Evolutionary conservation across 2,329 filamentous ascomycete species (phyloP), one percentile per base, ranked within the genome.

Genomic region (Neopestalotiopsis sp.): DNA sequence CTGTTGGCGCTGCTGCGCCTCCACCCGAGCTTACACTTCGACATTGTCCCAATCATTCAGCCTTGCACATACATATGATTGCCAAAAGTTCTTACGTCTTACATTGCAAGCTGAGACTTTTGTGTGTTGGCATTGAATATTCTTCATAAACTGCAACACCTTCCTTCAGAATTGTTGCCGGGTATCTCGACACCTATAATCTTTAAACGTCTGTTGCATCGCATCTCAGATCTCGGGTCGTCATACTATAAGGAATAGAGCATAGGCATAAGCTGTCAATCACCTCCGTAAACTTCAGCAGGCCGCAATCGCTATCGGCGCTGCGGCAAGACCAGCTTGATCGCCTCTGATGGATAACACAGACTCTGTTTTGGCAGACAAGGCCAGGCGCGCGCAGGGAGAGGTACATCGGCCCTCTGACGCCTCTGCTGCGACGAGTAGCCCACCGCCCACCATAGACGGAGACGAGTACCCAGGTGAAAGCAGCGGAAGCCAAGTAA

Each of bases 341-440:
- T 57, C 12, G 42, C 52, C 34, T 30, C 20, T 14, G 34, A 67
- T 62, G 66, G 66, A 67, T 20, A 60, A 28, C 30, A 17, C 40
- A 14, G 66, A 63, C n/a, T 63, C 66, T 13, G 56, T 67, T 17
- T 14, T 67, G 57, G 58, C 57, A 24, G 66, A 67, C 17, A 67
- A 67, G 59, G 59, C 42, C 38, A 40, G 24, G 17, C 66, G 45
- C 6, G 58, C 57, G 28, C n/a, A 28, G 30, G 66, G 58, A 52
- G 40, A 13, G 4, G 66, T 67, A 12, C 59, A 67, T 30, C 66
- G 66, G n/a, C 57, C 66, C 30, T 34, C 57, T 10, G 42, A 63
- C n/a, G 66, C 38, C 24, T 67, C 66, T 20, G 59, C 24, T 6
- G 28, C 20, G 38, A 57, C 20, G 38, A 57, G 28, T 24, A 63